Base-by-base conservation (phyloP, 768 basidiomycete genomes). In the Ramaria rubella region DNA sequence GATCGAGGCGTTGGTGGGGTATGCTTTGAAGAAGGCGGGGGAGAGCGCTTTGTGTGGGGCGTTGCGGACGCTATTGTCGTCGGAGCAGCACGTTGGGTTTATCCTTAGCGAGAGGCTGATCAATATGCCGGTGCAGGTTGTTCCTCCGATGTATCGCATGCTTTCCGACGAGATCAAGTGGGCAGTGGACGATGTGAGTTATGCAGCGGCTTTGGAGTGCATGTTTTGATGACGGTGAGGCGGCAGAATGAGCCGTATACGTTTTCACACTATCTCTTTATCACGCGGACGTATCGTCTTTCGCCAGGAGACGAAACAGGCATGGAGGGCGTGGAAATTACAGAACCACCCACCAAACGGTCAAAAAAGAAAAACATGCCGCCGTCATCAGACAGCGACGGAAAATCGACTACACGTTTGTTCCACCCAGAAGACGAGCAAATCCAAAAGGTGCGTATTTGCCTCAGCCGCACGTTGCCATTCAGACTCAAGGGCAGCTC, bases 111-210 rank as follows among this genome's bases (percentile, higher is more conserved):
- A 96, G 68, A 78, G 95, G 0, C 75, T 98, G 50, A 78, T 96
- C 61, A 99, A 98, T 68, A 94, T 99, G 85, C 95, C 95, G 0
- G 86, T 93, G 14, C 91, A 97, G 63, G 82, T 94, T 33, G 78
- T 94, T 8, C 87, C 93, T 5, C 94, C 92, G 1, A 87, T 96
- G 85, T 97, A 94, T 69, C 77, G 77, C 43, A 93, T 97, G 88
- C 76, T 98, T 23, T 72, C 75, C 0, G 83, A 89, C 46, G 95
- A 99, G 68, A 73, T 96, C n/a, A 74, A 82, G 34, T 82, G 77
- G 73, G 89, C 88, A 3, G 69, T 80, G 34, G 75, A 78, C 49
- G 82, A 86, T 49, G 90, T 73, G 1, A 30, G 30, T 36, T 19
- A 12, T 55, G 17, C 17, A 23, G 23, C 26, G n/a, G 27, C 40